phyloP scores from a whole-genome alignment of 1,284 basidiomycete genomes.

The Ustilago vetiveriae region DNA sequence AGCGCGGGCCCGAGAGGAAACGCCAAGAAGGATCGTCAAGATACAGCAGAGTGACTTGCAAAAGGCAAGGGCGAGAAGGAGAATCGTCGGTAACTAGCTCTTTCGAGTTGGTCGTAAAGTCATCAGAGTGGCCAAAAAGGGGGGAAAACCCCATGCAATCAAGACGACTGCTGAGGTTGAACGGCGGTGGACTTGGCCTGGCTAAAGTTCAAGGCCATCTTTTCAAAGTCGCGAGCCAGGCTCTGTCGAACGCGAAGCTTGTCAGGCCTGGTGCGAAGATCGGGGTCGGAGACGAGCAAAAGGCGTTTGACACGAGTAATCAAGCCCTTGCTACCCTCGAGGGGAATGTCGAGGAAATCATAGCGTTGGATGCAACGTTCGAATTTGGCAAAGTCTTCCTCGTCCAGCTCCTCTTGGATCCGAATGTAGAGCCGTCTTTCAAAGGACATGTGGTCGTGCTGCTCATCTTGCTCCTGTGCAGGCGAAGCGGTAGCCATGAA shows the following conservation, averaged over 20 bases:
- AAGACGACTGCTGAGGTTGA: conserved; percentile 3
- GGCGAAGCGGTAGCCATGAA: conserved; percentile 14
- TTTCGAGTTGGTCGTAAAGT: too few relatives aligned
- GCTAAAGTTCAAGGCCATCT: conserved; percentile 46
- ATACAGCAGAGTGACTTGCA: background rate
- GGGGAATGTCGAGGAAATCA: conserved; percentile 57
- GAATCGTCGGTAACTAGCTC: too few relatives aligned
- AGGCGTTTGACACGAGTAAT: conserved; percentile 60
- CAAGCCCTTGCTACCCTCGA: conserved; percentile 57
- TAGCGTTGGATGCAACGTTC: conserved; percentile 60
- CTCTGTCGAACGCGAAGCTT: conserved; percentile 49
- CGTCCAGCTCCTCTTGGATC: conserved; percentile 49
- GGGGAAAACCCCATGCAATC: too few relatives aligned
- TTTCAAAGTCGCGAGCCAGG: conserved; percentile 59
- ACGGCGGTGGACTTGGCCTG: conserved; percentile 18
- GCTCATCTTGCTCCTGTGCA: conserved; percentile 5
- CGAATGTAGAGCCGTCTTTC: conserved; percentile 55
- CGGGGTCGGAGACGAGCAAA: conserved; percentile 52
- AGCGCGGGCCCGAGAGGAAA: background rate
- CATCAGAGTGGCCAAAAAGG: too few relatives aligned
- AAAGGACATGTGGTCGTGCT: conserved; percentile 16
- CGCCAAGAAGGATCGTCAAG: background rate
- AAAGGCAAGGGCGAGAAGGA: too few relatives aligned
- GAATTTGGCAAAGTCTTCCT: conserved; percentile 53
- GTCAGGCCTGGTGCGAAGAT: conserved; percentile 47